A percentile compares a stretch with the other conserved stretches of the same genome.
phyloP scores from a whole-genome alignment of 768 basidiomycete species.

The Lyophyllum shimeji region DNA sequence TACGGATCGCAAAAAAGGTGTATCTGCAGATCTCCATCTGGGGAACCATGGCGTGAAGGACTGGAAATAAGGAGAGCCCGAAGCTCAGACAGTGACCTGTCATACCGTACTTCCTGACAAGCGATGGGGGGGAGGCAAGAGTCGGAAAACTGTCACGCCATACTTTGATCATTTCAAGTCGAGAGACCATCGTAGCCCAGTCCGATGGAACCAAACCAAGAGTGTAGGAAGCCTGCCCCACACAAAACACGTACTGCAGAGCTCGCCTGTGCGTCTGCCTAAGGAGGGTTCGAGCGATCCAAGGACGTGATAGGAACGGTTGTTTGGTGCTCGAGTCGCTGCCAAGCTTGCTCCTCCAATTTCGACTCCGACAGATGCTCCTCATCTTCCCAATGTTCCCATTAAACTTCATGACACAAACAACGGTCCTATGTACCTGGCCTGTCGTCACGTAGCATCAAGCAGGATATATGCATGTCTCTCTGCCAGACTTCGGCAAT shows the following conservation, averaged over 20 bases:
- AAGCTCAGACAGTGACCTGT: not conserved
- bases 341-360: not conserved
- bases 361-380: not conserved
- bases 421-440: not conserved
- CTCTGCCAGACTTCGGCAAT: not conserved
- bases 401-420: not conserved
- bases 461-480: not conserved
- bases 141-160: too few species aligned
- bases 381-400: not conserved
- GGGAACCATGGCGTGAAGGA: not conserved
- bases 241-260: not conserved
- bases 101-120: not conserved
- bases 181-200: too few species aligned
- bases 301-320: not conserved
- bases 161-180: too few species aligned
- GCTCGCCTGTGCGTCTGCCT: too few species aligned
- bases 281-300: too few species aligned
- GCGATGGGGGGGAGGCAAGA: too few species aligned
- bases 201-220: too few species aligned
- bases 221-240: too few species aligned
- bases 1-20: too few species aligned
- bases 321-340: not conserved
- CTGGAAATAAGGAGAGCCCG: not conserved
- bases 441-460: not conserved
- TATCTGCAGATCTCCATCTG: not conserved